Evolutionary conservation across 2,329 filamentous ascomycete genomes (phyloP).

Genomic region (Aaosphaeria arxii): DNA sequence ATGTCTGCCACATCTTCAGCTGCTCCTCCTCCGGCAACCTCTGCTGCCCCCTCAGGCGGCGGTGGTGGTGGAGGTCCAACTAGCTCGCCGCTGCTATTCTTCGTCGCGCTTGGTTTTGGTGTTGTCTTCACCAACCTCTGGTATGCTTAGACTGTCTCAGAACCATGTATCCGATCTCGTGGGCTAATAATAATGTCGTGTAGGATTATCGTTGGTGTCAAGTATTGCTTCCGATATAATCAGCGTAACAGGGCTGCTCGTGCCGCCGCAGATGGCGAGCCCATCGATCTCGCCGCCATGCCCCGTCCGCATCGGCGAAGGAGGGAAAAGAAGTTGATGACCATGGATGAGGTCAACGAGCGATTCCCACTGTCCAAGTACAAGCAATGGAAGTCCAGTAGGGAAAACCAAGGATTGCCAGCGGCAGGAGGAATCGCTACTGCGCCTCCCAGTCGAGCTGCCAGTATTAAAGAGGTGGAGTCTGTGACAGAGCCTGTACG

Average conservation of each 20-base stretch:
- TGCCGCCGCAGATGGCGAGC: conserved; percentile 71
- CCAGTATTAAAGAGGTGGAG: conserved; percentile 68
- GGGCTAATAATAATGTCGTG: neutral
- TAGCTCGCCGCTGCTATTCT: conserved; percentile 79
- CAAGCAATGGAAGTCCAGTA: conserved; percentile 85
- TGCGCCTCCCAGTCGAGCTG: conserved; percentile 67
- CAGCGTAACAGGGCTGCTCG: conserved; percentile 82
- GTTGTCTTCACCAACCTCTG: conserved; percentile 99
- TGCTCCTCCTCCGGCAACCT: conserved; percentile 8
- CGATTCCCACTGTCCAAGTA: conserved; percentile 96
- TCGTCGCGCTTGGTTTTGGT: conserved; percentile 92
- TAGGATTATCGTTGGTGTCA: conserved; percentile 99
- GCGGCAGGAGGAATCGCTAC: conserved; percentile 76
- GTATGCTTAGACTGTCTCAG: conserved; percentile 53
- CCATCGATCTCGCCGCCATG: conserved; percentile 83
- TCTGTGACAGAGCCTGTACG: conserved; percentile 30
- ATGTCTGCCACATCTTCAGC: conserved; percentile 18
- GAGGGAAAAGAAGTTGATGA: conserved; percentile 97
- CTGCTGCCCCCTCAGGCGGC: conserved; percentile 1
- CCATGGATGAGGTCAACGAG: conserved; percentile 97
- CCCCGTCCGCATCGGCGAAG: conserved; percentile 80
- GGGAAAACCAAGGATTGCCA: conserved; percentile 79
- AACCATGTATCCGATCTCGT: neutral
- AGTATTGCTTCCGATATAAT: conserved; percentile 99
- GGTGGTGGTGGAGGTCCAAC: conserved; percentile 48